Evolutionary conservation across 352 stramenopile species (phyloP).

Genomic region (Pythium rhizo-oryzae): DNA sequence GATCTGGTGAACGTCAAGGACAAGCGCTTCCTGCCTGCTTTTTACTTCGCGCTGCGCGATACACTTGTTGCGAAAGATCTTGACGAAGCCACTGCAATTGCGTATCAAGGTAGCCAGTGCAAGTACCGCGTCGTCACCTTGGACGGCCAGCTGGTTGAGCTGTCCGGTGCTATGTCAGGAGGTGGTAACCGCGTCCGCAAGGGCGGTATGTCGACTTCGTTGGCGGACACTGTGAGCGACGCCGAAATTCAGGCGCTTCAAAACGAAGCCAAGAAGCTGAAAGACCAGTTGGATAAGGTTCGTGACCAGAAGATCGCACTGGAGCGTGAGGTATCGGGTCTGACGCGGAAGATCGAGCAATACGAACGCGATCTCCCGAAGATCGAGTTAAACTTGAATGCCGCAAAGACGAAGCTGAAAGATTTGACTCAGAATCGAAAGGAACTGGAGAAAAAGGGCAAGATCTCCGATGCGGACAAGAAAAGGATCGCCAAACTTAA

Average conservation of each 20-base stretch:
- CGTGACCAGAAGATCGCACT: conserved; percentile 67
- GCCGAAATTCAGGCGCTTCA: conserved; percentile 70
- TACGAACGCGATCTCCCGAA: conserved; percentile 92
- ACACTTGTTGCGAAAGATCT: conserved; percentile 97
- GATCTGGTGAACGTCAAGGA: conserved; percentile 90
- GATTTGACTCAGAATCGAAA: conserved; percentile 65
- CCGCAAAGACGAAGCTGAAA: conserved; percentile 59
- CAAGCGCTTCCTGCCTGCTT: conserved; percentile 89
- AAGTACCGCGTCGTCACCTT: conserved; percentile 98
- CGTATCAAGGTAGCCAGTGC: conserved; percentile 92
- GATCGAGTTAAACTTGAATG: conserved; percentile 83
- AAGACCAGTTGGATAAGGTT: conserved; percentile 55
- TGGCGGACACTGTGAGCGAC: conserved; percentile 55
- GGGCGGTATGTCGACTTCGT: conserved; percentile 93
- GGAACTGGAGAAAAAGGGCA: conserved; percentile 86
- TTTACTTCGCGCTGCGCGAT: conserved; percentile 97
- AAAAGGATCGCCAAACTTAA: conserved; percentile 87
- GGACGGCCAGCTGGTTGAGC: conserved; percentile 98
- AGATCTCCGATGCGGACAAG: conserved; percentile 86
- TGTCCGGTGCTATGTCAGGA: conserved; percentile 98
- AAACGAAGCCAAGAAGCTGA: conserved; percentile 48
- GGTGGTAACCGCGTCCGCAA: conserved; percentile 93
- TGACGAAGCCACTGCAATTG: conserved; percentile 90
- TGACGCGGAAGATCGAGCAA: conserved; percentile 89
- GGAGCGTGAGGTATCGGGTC: conserved; percentile 84